These are phyloP conservation scores for Coemansia sp. DNA, from an alignment of 192 early-diverging fungal genomes.

Conservation along the genomic window DNA sequence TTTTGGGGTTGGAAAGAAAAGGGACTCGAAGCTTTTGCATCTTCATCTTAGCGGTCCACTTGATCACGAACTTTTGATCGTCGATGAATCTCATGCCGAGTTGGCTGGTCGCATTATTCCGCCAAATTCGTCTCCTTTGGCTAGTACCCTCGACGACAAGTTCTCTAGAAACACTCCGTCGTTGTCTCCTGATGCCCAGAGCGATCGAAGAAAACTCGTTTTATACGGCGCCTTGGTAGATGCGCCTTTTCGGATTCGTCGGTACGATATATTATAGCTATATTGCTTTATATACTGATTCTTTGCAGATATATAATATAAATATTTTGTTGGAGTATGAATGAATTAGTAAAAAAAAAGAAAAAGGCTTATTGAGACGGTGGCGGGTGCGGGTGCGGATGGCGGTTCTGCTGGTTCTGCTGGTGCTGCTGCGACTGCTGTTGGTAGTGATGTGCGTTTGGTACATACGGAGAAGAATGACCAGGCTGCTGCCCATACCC, in stretches of 20 bases:
- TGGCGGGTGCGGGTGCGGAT: not conserved
- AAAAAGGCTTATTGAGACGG: not conserved
- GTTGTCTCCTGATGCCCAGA: not conserved
- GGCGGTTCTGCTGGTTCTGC: not conserved
- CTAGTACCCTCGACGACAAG: not conserved
- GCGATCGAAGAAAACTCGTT: constrained; percentile 14
- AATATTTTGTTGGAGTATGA: not conserved
- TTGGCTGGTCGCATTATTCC: constrained; percentile 24
- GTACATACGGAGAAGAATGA: not conserved
- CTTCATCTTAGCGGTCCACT: constrained; percentile 19
- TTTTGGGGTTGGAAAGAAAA: not conserved
- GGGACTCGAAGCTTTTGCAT: constrained; percentile 11
- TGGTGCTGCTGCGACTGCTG: constrained; percentile 2
- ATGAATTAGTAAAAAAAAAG: constrained; percentile 4
- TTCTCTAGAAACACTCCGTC: not conserved
- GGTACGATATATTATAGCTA: constrained; percentile 16
- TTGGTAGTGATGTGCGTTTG: not conserved
- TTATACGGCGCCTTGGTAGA: constrained; percentile 33
- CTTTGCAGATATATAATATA: no score
- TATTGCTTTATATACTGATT: no score
- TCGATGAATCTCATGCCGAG: constrained; percentile 21
- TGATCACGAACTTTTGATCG: constrained; percentile 24
- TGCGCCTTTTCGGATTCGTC: constrained; percentile 30
- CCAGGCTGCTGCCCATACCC: not conserved
- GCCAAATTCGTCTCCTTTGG: constrained; percentile 4